Evolutionary conservation across 2,329 filamentous ascomycete species (phyloP).

Genomic region (Sporothrix variecibatus): DNA sequence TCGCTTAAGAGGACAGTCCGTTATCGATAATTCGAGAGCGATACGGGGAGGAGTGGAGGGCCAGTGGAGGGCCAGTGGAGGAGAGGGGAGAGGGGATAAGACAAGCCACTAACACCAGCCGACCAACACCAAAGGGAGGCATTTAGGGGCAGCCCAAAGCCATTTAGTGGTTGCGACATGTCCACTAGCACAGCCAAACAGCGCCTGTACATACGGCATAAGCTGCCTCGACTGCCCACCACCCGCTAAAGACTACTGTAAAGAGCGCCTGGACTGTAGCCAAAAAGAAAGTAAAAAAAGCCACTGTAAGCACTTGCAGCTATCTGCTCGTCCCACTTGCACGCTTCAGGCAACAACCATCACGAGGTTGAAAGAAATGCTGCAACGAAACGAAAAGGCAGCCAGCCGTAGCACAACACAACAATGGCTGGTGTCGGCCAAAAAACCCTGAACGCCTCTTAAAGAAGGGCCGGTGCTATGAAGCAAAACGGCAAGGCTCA

Average conservation of each 20-base stretch:
- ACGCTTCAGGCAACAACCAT: background rate
- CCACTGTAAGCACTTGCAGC: background rate
- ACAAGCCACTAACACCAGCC: background rate
- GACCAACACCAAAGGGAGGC: background rate
- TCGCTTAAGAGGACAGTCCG: background rate
- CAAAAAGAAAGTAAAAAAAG: background rate
- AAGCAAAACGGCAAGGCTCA: background rate
- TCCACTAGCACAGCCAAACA: background rate
- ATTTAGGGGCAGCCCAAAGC: background rate
- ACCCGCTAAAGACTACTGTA: background rate
- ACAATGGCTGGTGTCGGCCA: background rate
- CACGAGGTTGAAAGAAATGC: background rate
- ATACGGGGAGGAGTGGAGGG: background rate
- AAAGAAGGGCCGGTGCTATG: background rate
- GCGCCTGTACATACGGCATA: background rate
- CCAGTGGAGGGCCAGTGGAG: background rate
- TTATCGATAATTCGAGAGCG: background rate
- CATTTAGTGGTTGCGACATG: background rate
- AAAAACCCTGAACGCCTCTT: background rate
- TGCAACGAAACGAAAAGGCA: background rate
- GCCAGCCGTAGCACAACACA: background rate
- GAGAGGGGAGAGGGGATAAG: background rate
- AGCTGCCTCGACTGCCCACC: background rate
- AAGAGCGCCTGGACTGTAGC: background rate
- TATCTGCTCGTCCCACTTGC: background rate